These are phyloP conservation scores for Cordyceps cicadae DNA, from an alignment of 2,329 filamentous ascomycete genomes.

Conservation along the genomic window DNA sequence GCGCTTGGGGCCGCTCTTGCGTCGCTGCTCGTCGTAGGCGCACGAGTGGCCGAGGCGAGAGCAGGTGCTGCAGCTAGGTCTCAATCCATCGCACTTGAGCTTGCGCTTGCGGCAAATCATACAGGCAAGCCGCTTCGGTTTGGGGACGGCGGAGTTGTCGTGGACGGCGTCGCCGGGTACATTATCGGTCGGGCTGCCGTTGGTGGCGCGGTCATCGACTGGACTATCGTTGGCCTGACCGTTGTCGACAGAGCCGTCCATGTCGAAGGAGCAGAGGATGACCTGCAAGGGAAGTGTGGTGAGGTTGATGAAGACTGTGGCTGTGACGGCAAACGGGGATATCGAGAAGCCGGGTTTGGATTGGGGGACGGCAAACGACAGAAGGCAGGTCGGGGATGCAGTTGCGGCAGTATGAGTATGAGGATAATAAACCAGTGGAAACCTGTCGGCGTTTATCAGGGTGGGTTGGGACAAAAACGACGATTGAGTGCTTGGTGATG, in stretches of 20 bases:
- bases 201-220: neutral
- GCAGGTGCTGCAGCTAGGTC: constrained; percentile 83
- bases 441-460: neutral
- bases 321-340: constrained; percentile 3
- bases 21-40: constrained; percentile 83
- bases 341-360: neutral
- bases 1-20: constrained; percentile 89
- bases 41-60: constrained; percentile 78
- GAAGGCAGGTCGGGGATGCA: neutral
- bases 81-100: constrained; percentile 76
- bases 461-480: neutral
- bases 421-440: neutral
- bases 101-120: constrained; percentile 91
- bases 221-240: constrained; percentile 24
- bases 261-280: constrained; percentile 14
- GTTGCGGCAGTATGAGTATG: neutral
- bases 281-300: neutral
- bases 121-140: constrained; percentile 89
- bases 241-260: constrained; percentile 30
- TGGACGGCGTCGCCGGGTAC: constrained; percentile 31
- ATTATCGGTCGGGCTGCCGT: constrained; percentile 26
- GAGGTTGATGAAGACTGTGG: neutral
- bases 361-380: neutral
- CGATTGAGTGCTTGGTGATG: neutral
- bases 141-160: constrained; percentile 55